These are phyloP conservation scores for Camellia lanceoleosa DNA, from an alignment of 148 eudicot species.

Conservation along the genomic window DNA sequence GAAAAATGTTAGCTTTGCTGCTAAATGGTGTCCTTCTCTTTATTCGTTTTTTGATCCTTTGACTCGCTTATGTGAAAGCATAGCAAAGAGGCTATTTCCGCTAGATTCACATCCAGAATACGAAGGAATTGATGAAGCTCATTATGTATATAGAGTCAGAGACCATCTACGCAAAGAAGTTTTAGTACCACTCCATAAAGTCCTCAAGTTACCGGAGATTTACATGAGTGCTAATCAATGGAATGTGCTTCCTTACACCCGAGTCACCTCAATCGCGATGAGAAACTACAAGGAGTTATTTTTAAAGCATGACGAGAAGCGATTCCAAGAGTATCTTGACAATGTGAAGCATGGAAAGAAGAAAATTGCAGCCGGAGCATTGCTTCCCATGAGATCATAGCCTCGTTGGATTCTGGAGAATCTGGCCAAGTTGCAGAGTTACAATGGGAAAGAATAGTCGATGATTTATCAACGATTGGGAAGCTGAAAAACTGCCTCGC, in stretches of 20 bases:
- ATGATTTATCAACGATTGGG: background rate
- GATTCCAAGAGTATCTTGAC: conserved; percentile 8
- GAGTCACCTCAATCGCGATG: conserved; percentile 13
- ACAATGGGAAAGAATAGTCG: background rate
- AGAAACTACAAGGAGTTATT: background rate
- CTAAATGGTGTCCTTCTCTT: conserved; percentile 16
- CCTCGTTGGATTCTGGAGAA: background rate
- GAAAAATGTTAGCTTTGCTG: conserved; percentile 5
- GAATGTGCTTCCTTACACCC: background rate
- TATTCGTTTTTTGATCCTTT: background rate
- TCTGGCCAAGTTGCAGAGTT: conserved; percentile 8
- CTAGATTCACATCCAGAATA: conserved; percentile 2
- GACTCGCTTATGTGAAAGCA: conserved; percentile 5
- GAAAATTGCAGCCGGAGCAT: conserved; percentile 12
- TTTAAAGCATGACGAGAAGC: background rate
- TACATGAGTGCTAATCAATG: conserved; percentile 5
- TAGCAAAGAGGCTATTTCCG: conserved; percentile 13
- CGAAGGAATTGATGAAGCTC: background rate
- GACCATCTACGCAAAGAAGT: conserved; percentile 12
- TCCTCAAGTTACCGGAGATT: conserved; percentile 2
- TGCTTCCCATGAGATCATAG: conserved; percentile 8
- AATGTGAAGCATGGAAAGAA: background rate
- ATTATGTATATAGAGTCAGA: conserved; percentile 1
- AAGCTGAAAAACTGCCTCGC: conserved; percentile 4
- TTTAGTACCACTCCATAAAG: conserved; percentile 5